Evolutionary conservation across 2,329 filamentous ascomycete species (phyloP), one percentile per base, ranked within the genome.

Genomic region (Ophiosphaerella narmari): DNA sequence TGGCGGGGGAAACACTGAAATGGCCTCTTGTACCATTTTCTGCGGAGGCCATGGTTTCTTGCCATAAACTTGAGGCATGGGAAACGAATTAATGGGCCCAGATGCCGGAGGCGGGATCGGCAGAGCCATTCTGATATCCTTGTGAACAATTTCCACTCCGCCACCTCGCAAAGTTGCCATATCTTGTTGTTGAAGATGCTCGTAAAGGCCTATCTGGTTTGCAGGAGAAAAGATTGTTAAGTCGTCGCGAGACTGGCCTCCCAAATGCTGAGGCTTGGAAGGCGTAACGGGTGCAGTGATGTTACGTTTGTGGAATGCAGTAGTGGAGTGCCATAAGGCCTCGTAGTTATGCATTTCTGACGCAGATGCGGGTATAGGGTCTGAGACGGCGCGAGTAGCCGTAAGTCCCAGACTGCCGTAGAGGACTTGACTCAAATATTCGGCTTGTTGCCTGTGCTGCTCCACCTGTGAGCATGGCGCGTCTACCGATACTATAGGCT

Each of bases 361-460:
- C 13, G 5, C 4, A 35, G 11, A 14, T 8, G 49, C 37, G 32
- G 51, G 8, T 38, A 59, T 1, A 41, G 49, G 35, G 42, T 44
- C 26, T 49, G 46, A 1, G 51, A 48, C 9, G 42, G 23, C 5
- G 24, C 34, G 16, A 44, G 26, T 18, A 34, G 33, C 34, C 0
- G 49, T 14, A 23, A 49, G 39, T 5, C 50, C 34, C 12, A 52
- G 46, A 21, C 50, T 51, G 23, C 57, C 57, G 31, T 66, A 63
- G 4, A 68, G 52, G 23, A 67, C 57, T n/a, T 50, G 54, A 36
- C 60, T 66, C 45, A 66, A 38, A 41, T 65, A 48, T 44, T 67
- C 66, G 18, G 55, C 50, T 47, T 67, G 65, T 11, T 48, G 38
- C 34, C 57, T 49, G 16, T 65, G 57, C 14, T 65, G 63, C 39